These are phyloP conservation scores for Cutaneotrichosporon sp. DNA, from an alignment of 1,284 basidiomycete species.

Conservation along the genomic window DNA sequence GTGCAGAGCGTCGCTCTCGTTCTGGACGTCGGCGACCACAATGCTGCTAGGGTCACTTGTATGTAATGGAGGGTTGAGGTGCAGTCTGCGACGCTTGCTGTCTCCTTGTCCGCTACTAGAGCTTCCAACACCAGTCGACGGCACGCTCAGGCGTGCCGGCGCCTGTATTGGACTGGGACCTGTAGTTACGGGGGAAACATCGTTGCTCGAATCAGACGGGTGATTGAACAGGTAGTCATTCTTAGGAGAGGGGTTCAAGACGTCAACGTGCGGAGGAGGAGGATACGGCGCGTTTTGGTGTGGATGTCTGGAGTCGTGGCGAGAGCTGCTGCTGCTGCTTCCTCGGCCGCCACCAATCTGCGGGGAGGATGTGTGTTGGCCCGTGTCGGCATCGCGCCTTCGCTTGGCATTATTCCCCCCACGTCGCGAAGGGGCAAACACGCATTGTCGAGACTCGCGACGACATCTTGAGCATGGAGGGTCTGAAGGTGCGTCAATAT, in stretches of 20 bases:
- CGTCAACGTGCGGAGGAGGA: slow-evolving; percentile 7
- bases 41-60: slow-evolving; percentile 41
- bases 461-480: slow-evolving; percentile 49
- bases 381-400: slow-evolving; percentile 13
- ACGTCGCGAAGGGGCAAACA: slow-evolving; percentile 44
- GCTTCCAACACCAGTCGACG: background rate
- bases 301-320: background rate
- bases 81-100: slow-evolving; percentile 28
- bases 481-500: slow-evolving; percentile 48
- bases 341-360: background rate
- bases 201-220: slow-evolving; percentile 13
- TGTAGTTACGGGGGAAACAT: slow-evolving; percentile 14
- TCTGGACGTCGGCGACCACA: slow-evolving; percentile 47
- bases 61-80: slow-evolving; percentile 33
- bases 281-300: background rate
- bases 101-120: background rate
- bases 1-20: slow-evolving; percentile 46
- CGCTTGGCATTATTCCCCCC: slow-evolving; percentile 42
- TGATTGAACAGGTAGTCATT: slow-evolving; percentile 18
- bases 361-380: background rate
- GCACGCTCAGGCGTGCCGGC: background rate
- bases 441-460: slow-evolving; percentile 48
- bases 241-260: slow-evolving; percentile 15
- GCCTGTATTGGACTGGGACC: background rate
- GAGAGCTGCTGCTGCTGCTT: background rate